Evolutionary conservation across 495 filamentous ascomycete genomes (phyloP).

Genomic region (Neurospora sp.): DNA sequence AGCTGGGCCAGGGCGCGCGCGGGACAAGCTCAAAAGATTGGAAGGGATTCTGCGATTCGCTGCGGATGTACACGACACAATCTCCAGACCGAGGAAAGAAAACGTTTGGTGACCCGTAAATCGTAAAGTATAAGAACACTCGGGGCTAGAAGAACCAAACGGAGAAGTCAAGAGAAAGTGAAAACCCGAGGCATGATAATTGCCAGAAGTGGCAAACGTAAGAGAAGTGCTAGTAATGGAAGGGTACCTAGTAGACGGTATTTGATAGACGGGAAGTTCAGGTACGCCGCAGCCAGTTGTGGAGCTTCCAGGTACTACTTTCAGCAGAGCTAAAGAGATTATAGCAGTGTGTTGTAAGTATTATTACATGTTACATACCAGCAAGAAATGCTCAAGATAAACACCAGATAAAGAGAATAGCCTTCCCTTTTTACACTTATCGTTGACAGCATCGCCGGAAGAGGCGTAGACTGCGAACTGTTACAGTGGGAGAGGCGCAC

Average conservation of each 20-base stretch:
- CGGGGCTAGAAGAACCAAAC: background rate
- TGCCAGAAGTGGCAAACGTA: background rate
- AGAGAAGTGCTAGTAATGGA: background rate
- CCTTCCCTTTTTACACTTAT: background rate
- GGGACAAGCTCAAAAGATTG: background rate
- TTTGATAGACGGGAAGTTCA: background rate
- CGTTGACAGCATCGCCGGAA: background rate
- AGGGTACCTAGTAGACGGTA: background rate
- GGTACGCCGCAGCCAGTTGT: background rate
- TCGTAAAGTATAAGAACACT: background rate
- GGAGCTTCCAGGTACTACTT: background rate
- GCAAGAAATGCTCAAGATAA: background rate
- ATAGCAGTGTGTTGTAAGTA: background rate
- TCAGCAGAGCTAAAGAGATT: background rate
- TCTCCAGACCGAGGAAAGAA: background rate
- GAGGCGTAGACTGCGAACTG: background rate
- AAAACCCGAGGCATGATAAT: background rate
- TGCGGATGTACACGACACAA: background rate
- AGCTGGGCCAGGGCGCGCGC: background rate
- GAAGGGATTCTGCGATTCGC: background rate
- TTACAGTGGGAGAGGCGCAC: background rate
- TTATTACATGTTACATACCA: background rate
- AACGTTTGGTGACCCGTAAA: background rate
- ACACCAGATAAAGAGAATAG: background rate
- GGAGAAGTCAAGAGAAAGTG: background rate